Base-by-base conservation (phyloP, 2,329 filamentous ascomycete species). In the Colletotrichum brevisporum region DNA sequence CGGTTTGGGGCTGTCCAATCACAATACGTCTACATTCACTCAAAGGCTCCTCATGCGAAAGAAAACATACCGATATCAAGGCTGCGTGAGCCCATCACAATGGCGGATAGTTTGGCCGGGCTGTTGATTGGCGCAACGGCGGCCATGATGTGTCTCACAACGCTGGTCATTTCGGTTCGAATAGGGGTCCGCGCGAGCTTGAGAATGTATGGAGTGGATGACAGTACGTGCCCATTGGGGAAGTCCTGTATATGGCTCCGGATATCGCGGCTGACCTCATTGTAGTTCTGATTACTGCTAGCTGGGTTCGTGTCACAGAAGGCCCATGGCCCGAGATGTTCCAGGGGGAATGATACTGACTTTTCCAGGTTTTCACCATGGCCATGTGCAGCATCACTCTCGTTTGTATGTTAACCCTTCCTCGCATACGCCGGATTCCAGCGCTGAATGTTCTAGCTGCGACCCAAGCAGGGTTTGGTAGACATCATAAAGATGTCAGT, bases 141-240 rank as follows among this genome's bases (percentile, higher is more conserved):
- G 21, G 47, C 58, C 26, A 67, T 67, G 64, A 67, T 67, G 31
- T 67, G 64, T n/a, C 15, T 63, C 45, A 67, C 64, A 4, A 67
- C 64, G 6, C 31, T 67, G n/a, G 64, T 31, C 15, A 47, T 67
- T 6, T 67, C 59, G 12, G 36, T 57, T 45, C 64, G 64, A 1
- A 62, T 67, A 4, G 52, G 31, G 2, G 24, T 67, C 3, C 54
- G 64, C 9, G 15, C 36, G 27, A 67, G 36, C 9, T 12, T 67
- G 2, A 56, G 52, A 16, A 57, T 58, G 6, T 63, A 27, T 24
- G 64, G 64, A 1, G 10, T 67, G 26, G 59, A 67, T 15, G 64
- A 67, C 26, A 45, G 64, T 67, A 53, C 10, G 51, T 56, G 9
- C 6, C 5, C 8, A 13, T 27, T 10, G 3, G 4, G 2, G 9